Base-by-base conservation (phyloP, 257 asterid species). In the Ocimum tenuiflorum region DNA sequence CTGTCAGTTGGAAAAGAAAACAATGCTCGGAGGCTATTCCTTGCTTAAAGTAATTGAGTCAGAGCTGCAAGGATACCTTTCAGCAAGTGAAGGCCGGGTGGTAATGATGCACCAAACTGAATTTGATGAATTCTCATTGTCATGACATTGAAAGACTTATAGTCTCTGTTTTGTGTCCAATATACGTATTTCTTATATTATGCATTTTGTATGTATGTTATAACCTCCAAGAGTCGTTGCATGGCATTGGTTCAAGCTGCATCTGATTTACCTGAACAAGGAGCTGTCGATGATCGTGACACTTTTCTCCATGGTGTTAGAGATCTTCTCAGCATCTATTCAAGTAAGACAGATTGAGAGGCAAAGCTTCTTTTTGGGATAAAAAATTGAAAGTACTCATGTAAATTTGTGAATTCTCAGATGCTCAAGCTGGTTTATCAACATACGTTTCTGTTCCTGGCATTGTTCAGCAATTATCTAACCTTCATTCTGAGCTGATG, bases 241-340 rank as follows among this genome's bases (percentile, higher is more conserved):
- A 72, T 82, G 81, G 82, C 95, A 74, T 77, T 92, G 86, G 79
- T 78, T 79, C 87, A 82, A 80, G 96, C 99, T 72, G 88, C 94
- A 67, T 83, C 95, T 72, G 99, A 90, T 72, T 84, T 84, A 23
- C 89, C 89, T 19, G 99, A 92, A 79, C 99, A 92, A 80, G 99
- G 97, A 61, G 99, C 96, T 60, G 95, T 92, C 36, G 97, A 92
- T 79, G 99, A 92, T 65, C 90, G 96, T 36, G 99, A 92, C 81
- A 84, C 94, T 67, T 86, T 87, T 77, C 85, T 92, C 65, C 99
- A 92, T 75, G 95, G 99, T 53, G 88, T 92, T 65, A 81, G 99
- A 79, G 99, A 92, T 82, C 97, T 92, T 77, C 73, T 92, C 75
- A 88, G 97, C 70, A 83, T 92, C 78, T 91, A 92, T 76, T 89